phyloP scores from a whole-genome alignment of 192 early-diverging fungal species.

The Funneliformis geosporum region DNA sequence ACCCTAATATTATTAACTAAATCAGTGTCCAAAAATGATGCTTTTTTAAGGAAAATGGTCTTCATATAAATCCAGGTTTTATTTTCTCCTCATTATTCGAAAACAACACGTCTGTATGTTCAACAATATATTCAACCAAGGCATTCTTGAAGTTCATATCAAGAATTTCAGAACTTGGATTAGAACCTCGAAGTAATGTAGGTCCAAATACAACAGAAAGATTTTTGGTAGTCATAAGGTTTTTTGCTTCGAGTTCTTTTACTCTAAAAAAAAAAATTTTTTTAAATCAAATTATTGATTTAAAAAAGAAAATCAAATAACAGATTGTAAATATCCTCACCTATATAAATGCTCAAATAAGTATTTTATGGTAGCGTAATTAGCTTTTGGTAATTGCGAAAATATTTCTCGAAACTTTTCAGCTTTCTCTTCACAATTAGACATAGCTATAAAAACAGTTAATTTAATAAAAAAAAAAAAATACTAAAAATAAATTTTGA shows the following conservation, averaged over 20 bases:
- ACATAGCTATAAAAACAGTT: slow-evolving; percentile 33
- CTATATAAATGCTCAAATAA: slow-evolving; percentile 66
- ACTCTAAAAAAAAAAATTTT: slow-evolving; percentile 48
- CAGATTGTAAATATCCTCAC: slow-evolving; percentile 24
- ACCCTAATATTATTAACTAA: no score
- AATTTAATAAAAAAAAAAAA: neutral
- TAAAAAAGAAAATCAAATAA: neutral
- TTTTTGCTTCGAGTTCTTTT: slow-evolving; percentile 55
- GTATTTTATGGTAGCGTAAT: slow-evolving; percentile 63
- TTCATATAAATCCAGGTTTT: slow-evolving; percentile 29
- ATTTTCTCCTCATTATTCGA: neutral
- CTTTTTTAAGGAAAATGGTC: no score
- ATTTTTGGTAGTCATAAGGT: slow-evolving; percentile 92
- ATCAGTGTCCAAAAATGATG: no score
- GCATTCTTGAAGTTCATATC: slow-evolving; percentile 77
- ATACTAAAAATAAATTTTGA: neutral
- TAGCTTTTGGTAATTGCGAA: slow-evolving; percentile 58
- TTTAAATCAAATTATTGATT: neutral
- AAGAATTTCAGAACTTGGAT: slow-evolving; percentile 62
- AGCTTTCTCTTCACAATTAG: slow-evolving; percentile 42
- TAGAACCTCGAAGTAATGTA: slow-evolving; percentile 71
- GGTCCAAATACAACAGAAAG: slow-evolving; percentile 94
- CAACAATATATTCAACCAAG: slow-evolving; percentile 69
- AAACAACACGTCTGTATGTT: slow-evolving; percentile 45
- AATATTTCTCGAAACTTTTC: slow-evolving; percentile 50